A percentile compares a stretch with the other conserved stretches of the same genome.
Conservation (phyloP, 1,284 basidiomycete genomes). For the Ceratobasidium sp. region DNA sequence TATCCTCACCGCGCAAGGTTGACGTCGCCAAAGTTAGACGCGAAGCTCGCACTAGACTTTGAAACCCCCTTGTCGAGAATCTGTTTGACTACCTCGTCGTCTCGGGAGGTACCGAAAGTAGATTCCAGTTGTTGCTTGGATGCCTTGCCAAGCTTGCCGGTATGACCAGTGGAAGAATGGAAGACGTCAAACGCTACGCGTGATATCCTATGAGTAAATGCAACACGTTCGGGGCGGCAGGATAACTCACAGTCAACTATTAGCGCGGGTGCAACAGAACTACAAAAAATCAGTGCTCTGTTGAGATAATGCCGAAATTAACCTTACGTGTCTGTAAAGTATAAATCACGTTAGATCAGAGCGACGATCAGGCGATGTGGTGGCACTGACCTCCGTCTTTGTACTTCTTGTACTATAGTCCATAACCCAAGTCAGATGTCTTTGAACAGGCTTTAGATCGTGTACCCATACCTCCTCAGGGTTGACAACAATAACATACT, state of each 20-base stretch:
- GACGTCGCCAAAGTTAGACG: constrained; percentile 27
- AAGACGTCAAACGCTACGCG: constrained; percentile 64
- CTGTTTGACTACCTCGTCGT: constrained; percentile 70
- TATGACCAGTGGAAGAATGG: constrained; percentile 75
- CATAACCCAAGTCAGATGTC: constrained; percentile 44
- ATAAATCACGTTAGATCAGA: constrained; percentile 50
- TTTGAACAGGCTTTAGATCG: neutral
- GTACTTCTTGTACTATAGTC: constrained; percentile 78
- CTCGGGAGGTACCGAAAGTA: constrained; percentile 74
- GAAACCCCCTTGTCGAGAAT: constrained; percentile 61
- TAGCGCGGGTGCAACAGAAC: constrained; percentile 73
- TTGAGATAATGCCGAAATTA: neutral
- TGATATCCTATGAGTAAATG: constrained; percentile 54
- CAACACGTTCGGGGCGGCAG: constrained; percentile 13
- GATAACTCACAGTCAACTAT: constrained; percentile 78
- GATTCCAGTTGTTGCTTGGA: constrained; percentile 84
- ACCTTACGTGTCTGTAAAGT: constrained; percentile 74
- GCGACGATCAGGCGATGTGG: constrained; percentile 51
- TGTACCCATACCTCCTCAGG: constrained; percentile 67
- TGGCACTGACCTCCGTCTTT: constrained; percentile 74
- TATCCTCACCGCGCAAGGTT: constrained; percentile 41
- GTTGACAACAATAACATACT: constrained; percentile 78
- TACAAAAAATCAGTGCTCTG: constrained; percentile 54
- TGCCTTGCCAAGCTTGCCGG: constrained; percentile 75
- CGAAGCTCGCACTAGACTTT: constrained; percentile 26